Evolutionary conservation across 176 grass and related monocot species (phyloP), one percentile per base, ranked within the genome.

Genomic region (Alopecurus myosuroides): DNA sequence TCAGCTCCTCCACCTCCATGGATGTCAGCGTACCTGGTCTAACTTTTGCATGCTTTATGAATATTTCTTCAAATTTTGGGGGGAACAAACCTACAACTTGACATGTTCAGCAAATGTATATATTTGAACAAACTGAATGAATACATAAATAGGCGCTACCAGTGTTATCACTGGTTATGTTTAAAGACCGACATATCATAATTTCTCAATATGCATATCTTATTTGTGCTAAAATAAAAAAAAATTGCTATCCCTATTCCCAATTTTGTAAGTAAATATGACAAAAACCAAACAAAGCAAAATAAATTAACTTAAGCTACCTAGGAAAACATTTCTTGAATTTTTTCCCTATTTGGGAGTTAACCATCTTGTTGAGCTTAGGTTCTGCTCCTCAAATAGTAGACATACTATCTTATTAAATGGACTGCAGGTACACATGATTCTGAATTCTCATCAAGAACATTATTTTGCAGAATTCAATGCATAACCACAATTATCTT

Each of bases 21-120:
- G 18, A 89, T 81, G 95, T 88, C 3, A 98, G 14, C 1, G 83
- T 92, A 77, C 91, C 78, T 11, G 56, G 79, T 67, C 87, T 89
- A 25, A 55, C 45, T 51, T 91, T 90, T n/a, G 92, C 95, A 80
- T 94, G 63, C 48, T 94, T 93, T 23, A 77, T 74, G 70, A 98
- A 98, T 48, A 98, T 93, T 57, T 94, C 92, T 52, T 94, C 86
- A 82, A 97, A 91, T 11, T 97, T 97, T 68, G 72, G 60, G 39
- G 39, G 69, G 84, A 84, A 94, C 92, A 89, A 97, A 97, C 83
- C 95, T 94, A 42, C 23, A 74, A 30, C 26, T 31, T 41, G 10
- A 22, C 35, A 50, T 76, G 35, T 29, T 85, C 34, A 66, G 45
- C 34, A 26, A 10, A 6, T 10, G 20, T 22, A 36, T 65, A n/a